Evolutionary conservation across 345 rosid genomes (phyloP).

Genomic region (Garcia nutans): DNA sequence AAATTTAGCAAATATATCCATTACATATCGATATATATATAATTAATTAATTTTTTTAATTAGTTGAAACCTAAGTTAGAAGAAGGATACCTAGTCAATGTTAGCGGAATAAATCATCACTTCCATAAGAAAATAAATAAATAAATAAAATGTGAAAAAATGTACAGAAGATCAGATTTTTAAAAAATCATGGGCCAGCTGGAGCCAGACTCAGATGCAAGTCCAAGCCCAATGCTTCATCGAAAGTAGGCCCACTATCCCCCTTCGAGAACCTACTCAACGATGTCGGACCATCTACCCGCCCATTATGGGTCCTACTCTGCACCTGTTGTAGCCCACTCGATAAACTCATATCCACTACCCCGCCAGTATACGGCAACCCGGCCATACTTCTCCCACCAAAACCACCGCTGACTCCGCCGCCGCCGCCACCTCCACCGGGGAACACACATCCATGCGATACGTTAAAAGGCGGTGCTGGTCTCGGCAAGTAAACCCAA

Average conservation of each 20-base stretch:
- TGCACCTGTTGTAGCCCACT: constrained; percentile 17
- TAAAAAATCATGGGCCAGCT: constrained; percentile 47
- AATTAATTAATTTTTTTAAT: not conserved
- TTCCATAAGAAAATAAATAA: constrained; percentile 26
- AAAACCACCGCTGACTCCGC: not conserved
- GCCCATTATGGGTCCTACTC: constrained; percentile 24
- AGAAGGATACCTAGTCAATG: not conserved
- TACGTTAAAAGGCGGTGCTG: constrained; percentile 65
- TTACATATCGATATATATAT: not conserved
- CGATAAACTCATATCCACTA: constrained; percentile 28
- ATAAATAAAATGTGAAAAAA: constrained; percentile 41
- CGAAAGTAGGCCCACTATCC: constrained; percentile 60
- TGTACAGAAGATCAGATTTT: constrained; percentile 41
- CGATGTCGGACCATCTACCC: constrained; percentile 34
- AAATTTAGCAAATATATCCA: not conserved
- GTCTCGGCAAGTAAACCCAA: constrained; percentile 87
- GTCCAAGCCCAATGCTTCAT: constrained; percentile 62
- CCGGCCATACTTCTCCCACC: constrained; percentile 40
- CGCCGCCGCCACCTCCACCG: constrained; percentile 20
- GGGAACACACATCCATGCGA: constrained; percentile 50
- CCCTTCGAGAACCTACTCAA: constrained; percentile 67
- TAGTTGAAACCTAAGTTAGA: not conserved
- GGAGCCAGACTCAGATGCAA: constrained; percentile 81
- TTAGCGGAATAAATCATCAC: constrained; percentile 7
- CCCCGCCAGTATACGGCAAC: constrained; percentile 43